Evolutionary conservation across 192 early-diverging fungal species (phyloP).

Genomic region (Coemansia sp.): DNA sequence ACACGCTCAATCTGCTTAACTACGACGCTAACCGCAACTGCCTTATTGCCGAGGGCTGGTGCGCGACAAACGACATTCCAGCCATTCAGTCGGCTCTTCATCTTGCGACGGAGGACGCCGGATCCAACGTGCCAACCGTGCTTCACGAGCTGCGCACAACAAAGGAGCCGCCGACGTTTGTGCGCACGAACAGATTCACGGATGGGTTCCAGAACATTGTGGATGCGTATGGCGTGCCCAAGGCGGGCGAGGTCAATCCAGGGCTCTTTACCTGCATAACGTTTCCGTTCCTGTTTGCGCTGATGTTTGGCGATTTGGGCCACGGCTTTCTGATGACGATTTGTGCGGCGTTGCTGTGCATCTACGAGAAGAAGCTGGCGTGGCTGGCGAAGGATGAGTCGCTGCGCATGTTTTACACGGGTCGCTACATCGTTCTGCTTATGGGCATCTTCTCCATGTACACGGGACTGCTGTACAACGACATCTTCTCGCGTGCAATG

Average conservation of each 20-base stretch:
- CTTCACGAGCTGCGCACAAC: slow-evolving; percentile 82
- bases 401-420: slow-evolving; percentile 81
- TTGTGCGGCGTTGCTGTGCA: slow-evolving; percentile 71
- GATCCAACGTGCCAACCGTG: slow-evolving; percentile 84
- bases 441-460: slow-evolving; percentile 99
- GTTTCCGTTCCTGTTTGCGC: slow-evolving; percentile 99
- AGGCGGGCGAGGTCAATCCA: slow-evolving; percentile 97
- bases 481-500: slow-evolving; percentile 88
- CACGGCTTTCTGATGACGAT: slow-evolving; percentile 88
- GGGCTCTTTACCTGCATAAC: slow-evolving; percentile 95
- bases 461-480: slow-evolving; percentile 97
- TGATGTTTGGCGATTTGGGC: slow-evolving; percentile 99
- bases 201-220: slow-evolving; percentile 96
- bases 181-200: slow-evolving; percentile 96
- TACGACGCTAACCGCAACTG: slow-evolving; percentile 91
- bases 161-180: slow-evolving; percentile 91
- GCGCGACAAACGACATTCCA: slow-evolving; percentile 81
- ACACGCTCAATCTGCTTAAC: slow-evolving; percentile 95
- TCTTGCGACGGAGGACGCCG: slow-evolving; percentile 81
- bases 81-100: slow-evolving; percentile 82
- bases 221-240: slow-evolving; percentile 95
- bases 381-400: slow-evolving; percentile 80
- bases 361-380: slow-evolving; percentile 77
- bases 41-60: slow-evolving; percentile 98
- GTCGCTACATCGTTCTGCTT: slow-evolving; percentile 95